Base-by-base conservation (phyloP, 73 alveolate species). In the Paramecium caudatum region DNA sequence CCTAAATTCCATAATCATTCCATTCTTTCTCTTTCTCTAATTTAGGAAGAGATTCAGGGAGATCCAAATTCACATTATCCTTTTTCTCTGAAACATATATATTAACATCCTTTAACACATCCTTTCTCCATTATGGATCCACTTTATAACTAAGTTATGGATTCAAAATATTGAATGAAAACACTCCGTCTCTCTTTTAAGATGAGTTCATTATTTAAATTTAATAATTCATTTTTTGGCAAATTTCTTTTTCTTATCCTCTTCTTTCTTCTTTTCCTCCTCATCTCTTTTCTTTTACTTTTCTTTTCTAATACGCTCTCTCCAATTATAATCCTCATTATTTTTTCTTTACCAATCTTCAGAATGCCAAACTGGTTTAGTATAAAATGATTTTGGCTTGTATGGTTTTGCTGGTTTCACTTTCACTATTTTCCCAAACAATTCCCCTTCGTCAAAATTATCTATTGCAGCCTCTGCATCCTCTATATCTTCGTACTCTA, bases 321-420 rank as follows among this genome's bases (percentile, higher is more conserved):
- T 74, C 68, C 55, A 74, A 0, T 27, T 74, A 19, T 74, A 74
- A 6, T 74, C 88, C 16, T 74, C 88, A 74, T 74, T 74, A 74
- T 74, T 74, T 21, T 43, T 74, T 16, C 68, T 37, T 23, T 74
- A 6, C 88, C 88, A 74, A 27, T 74, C 88, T 74, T 74, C 88
- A 74, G 88, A 74, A 45, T 74, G 88, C 88, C 88, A 74, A 6
- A 74, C 88, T 15, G 88, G 88, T 74, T 74, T 74, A 13, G 88
- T 41, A 41, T 41, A 74, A 39, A 41, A 74, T 15, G 88, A 74
- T 39, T 74, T 74, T 43, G 88, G 88, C 32, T 74, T 74, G n/a
- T 74, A 74, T 39, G 88, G 88, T 8, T 74, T 74, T 5, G 88
- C 88, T 41, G 88, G 88, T 21, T 74, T 74, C 12, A 74, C 88